Base-by-base conservation (phyloP, 2,329 filamentous ascomycete genomes). In the Xylaria sp. region DNA sequence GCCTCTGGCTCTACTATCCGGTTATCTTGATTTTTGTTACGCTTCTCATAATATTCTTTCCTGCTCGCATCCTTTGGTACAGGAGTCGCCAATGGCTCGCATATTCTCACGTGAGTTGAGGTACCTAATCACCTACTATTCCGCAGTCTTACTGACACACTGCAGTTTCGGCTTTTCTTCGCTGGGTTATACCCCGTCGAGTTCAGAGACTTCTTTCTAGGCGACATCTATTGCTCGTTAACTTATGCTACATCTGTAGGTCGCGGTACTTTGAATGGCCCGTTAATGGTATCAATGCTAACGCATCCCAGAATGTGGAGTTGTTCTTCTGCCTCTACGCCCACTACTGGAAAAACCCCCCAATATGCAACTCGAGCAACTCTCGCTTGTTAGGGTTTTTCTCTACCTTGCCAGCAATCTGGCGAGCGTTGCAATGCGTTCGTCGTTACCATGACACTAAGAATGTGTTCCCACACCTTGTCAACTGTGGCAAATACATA, bases 131-230 rank as follows among this genome's bases (percentile, higher is more conserved):
- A 36, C 5, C 9, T 6, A 14, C n/a, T 24, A 17, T 47, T 1
- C 12, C 6, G 1, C 19, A 12, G 27, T 14, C 3, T 14, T 64
- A 67, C 79, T 84, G 70, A 84, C 64, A 7, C 3, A 2, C 12
- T 11, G 8, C 71, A 96, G 91, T 97, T 92, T 88, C 92, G 96
- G 69, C 84, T 98, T 19, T 82, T 97, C 61, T 86, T 95, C 57
- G 93, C 95, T 14, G 94, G 94, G 3, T 79, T 97, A 21, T 98
- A 97, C 76, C 93, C 93, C 1, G 96, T 99, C 58, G 95, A 98
- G 78, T 99, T 98, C 79, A 89, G 94, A 66, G 96, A 99, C 80
- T 98, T 99, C 82, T 98, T 98, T 80, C 86, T 98, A 0, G 96
- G 96, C 61, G 96, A 99, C 78, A 98, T 98, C 85, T 97, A 97